Conservation (phyloP, 495 filamentous ascomycete genomes). For the Xanthoparmelia taractica region DNA sequence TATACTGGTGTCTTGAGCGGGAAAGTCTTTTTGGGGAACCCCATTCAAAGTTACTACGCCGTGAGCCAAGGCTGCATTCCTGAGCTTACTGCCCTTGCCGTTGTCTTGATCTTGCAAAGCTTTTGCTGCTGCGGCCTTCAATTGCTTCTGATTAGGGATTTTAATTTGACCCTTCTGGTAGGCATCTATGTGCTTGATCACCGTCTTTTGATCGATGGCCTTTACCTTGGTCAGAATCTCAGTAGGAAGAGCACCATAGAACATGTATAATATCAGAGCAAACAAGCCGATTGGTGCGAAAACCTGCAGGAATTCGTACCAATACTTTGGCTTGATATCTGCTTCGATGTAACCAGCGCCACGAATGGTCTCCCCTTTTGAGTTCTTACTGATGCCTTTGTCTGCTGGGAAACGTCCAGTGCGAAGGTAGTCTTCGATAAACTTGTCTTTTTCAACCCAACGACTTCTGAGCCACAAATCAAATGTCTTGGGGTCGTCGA, state of each 20-base stretch:
- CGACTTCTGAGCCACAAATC: conserved; percentile 65
- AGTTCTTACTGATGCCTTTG: conserved; percentile 26
- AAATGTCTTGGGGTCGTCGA: conserved; percentile 55
- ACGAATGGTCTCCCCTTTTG: conserved; percentile 22
- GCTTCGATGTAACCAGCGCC: conserved; percentile 36
- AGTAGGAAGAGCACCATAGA: conserved; percentile 27
- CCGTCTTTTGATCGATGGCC: conserved; percentile 22
- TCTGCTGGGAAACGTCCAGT: conserved; percentile 64
- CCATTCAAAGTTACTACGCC: conserved; percentile 19
- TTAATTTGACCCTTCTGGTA: conserved; percentile 22
- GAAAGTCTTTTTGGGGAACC: conserved; percentile 9
- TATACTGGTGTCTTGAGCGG: background rate
- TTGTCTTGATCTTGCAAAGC: conserved; percentile 19
- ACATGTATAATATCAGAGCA: conserved; percentile 28
- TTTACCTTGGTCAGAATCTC: conserved; percentile 23
- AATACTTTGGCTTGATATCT: conserved; percentile 38
- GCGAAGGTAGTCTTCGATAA: conserved; percentile 61
- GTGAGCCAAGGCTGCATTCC: conserved; percentile 16
- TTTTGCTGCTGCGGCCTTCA: conserved; percentile 18
- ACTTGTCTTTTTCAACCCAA: conserved; percentile 73
- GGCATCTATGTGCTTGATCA: conserved; percentile 22
- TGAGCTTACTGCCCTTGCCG: conserved; percentile 15
- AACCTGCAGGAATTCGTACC: conserved; percentile 47
- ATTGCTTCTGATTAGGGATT: conserved; percentile 22
- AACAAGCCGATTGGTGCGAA: conserved; percentile 33